Evolutionary conservation across 2,329 filamentous ascomycete species (phyloP), one percentile per base, ranked within the genome.

Genomic region (Ophiostoma sp.): DNA sequence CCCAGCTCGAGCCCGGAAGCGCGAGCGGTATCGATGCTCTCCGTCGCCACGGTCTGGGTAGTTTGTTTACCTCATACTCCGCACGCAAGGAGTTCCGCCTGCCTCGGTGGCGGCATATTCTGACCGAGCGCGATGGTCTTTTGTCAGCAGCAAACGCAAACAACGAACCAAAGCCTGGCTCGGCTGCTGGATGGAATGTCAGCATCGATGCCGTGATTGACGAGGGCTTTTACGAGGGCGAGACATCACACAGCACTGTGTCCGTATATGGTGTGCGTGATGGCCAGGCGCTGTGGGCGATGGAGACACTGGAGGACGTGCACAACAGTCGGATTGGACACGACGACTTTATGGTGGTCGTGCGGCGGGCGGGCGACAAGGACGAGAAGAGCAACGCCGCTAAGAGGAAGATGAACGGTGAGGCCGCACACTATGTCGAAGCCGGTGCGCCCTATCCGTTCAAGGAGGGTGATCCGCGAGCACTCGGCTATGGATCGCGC

Each of bases 261-360:
- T 77, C 79, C 27, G 79, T 85, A 71, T 85, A 81, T 78, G 79
- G 79, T 6, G 86, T 91, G 1, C 89, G 91, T 75, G 91, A 91
- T 76, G 70, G 71, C 49, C 55, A 41, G 40, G 66, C 70, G 27
- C 63, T 63, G 9, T 66, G 67, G 41, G 86, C 83, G 5, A 47
- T 72, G 58, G 65, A 69, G 52, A 65, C 67, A 18, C 71, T 73
- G 16, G 70, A 66, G 38, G 72, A 73, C 27, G 72, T 73, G 47
- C 70, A 72, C 66, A 38, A 45, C 44, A 64, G 62, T 27, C 70
- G 70, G 3, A 49, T 72, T 49, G 67, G 68, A 18, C 66, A 66
- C 47, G 69, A 71, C 7, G 71, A 72, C 45, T 70, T 73, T 42
- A 70, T 73, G 69, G 70, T 73, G 9, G 64, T 71, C 8, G 72